Evolutionary conservation across 805 yeast species (phyloP), one percentile per base, ranked within the genome.

Genomic region (baker's yeast (Saccharomyces cerevisiae)): DNA sequence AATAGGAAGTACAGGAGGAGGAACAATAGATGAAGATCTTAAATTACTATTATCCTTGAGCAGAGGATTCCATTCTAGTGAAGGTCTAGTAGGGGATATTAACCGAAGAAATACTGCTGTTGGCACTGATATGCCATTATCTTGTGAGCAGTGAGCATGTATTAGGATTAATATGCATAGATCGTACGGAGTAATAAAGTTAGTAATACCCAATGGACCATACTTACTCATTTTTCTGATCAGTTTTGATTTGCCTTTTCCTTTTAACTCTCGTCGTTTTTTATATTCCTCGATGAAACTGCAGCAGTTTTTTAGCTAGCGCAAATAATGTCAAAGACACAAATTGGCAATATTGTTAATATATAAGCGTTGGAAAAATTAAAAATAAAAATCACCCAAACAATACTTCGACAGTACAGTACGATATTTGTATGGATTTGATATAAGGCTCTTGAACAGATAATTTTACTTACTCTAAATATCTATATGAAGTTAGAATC

Each of bases 401-500:
- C 21, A 6, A 4, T 14, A 26, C 1, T 36, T 22, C 56, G 49
- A 43, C 11, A 9, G 24, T 8, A 22, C 30, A 9, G 31, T 13
- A n/a, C 13, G 17, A n/a, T 32, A 9, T 6, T 22, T 10, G 14
- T 13, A 51, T 50, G 6, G 5, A 48, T 48, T 24, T 17, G 30
- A 14, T 30, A 49, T 8, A 26, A 49, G 9, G 41, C 17, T 17
- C 48, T 29, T 46, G 32, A 36, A 41, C 6, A 13, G 31, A 28
- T 4, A 13, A 27, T 10, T 11, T 10, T 10, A 24, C 4, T 28
- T 71, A 92, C 73, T 94, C 99, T 51, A 84, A 80, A 68, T 89
- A 94, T 60, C 96, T 84, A 61, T 82, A 83, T 43, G 82, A 81
- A 1, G 97, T 96, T 49, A 91, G 71, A 2, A 94, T 68, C 62